phyloP scores from a whole-genome alignment of 2,329 filamentous ascomycete species.

The Colletotrichum filicis region DNA sequence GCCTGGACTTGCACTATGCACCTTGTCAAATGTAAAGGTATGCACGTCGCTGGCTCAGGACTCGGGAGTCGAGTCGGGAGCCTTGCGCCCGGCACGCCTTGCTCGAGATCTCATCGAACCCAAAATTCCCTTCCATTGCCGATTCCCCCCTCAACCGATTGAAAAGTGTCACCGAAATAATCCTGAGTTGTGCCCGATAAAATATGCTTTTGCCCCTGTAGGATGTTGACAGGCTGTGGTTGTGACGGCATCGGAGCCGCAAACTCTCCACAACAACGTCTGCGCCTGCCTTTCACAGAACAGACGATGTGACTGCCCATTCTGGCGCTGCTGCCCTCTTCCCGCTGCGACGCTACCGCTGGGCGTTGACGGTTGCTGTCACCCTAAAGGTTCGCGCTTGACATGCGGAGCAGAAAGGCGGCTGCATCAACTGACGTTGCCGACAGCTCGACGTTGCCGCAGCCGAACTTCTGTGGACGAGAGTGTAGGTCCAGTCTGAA shows the following conservation, averaged over 20 bases:
- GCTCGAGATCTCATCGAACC: background rate
- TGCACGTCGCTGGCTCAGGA: background rate
- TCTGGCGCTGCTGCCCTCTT: background rate
- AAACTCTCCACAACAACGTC: background rate
- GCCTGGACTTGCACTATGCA: background rate
- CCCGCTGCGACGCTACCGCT: slow-evolving; percentile 12
- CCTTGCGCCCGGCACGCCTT: background rate
- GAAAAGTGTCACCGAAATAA: background rate
- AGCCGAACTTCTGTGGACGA: background rate
- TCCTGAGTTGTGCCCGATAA: background rate
- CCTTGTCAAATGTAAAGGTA: background rate
- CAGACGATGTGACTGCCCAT: background rate
- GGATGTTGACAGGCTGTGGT: background rate
- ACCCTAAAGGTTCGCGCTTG: slow-evolving; percentile 29
- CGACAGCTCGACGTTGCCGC: slow-evolving; percentile 12
- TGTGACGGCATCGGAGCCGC: slow-evolving; percentile 3
- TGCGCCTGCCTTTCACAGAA: background rate
- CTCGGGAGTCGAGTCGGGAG: no score
- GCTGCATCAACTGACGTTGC: slow-evolving; percentile 30
- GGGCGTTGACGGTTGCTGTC: slow-evolving; percentile 28
- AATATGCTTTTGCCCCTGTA: background rate
- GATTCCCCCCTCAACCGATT: background rate
- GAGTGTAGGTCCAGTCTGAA: background rate
- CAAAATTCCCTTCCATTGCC: background rate
- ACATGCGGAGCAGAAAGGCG: slow-evolving; percentile 21